These are phyloP conservation scores for Moniliella sp. DNA, from an alignment of 1,284 basidiomycete genomes.

Conservation along the genomic window DNA sequence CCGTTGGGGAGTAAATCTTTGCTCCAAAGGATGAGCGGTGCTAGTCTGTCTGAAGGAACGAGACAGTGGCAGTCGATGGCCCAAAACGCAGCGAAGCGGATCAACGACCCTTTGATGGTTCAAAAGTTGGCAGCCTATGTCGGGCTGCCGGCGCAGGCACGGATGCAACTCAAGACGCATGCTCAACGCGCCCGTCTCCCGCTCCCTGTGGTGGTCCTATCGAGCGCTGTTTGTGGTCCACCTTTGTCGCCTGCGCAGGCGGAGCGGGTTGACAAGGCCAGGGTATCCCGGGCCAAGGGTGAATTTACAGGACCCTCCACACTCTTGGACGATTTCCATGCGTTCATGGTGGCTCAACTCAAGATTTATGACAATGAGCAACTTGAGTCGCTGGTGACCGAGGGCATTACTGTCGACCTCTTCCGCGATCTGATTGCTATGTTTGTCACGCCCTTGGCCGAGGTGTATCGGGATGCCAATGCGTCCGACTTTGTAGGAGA, in stretches of 20 bases:
- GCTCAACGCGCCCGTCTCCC: conserved; percentile 50
- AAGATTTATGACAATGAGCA: conserved; percentile 72
- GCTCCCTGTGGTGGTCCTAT: conserved; percentile 61
- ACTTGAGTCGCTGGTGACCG: conserved; percentile 76
- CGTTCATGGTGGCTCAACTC: conserved; percentile 43
- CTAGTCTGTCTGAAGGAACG: conserved; percentile 69
- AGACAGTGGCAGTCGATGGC: conserved; percentile 63
- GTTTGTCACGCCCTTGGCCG: conserved; percentile 89
- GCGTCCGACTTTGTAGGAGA: conserved; percentile 82
- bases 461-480: conserved; percentile 90
- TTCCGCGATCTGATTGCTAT: conserved; percentile 97
- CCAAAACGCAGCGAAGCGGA: conserved; percentile 59
- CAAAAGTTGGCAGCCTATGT: conserved; percentile 71
- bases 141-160: conserved; percentile 64
- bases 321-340: conserved; percentile 31
- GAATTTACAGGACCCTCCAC: too few relatives aligned
- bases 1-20: conserved; percentile 84
- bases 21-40: conserved; percentile 64
- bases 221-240: conserved; percentile 52
- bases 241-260: conserved; percentile 18
- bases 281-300: conserved; percentile 20
- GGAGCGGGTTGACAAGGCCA: conserved; percentile 24
- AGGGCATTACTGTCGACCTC: conserved; percentile 81
- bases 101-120: conserved; percentile 66
- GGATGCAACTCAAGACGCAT: conserved; percentile 39